These are phyloP conservation scores for Suhomyces chickasaworum DNA, from an alignment of 1,139 yeast genomes.

Conservation along the genomic window DNA sequence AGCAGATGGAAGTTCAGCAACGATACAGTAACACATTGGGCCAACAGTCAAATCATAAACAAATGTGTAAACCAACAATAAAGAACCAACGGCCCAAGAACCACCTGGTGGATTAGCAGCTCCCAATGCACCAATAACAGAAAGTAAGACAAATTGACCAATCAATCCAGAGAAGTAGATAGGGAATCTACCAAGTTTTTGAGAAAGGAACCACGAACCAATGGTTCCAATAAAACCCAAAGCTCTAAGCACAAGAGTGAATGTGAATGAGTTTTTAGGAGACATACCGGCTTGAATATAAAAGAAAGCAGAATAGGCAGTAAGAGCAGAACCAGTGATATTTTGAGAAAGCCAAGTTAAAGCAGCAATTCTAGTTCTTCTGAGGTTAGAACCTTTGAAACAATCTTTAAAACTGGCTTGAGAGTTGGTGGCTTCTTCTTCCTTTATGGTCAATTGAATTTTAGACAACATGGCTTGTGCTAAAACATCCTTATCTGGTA, in stretches of 20 bases:
- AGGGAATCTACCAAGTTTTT: constrained; percentile 50
- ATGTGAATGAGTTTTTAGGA: constrained; percentile 43
- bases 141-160: constrained; percentile 36
- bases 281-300: constrained; percentile 53
- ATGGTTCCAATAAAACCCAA: constrained; percentile 55
- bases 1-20: constrained; percentile 59
- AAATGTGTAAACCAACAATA: constrained; percentile 50
- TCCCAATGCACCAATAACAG: constrained; percentile 50
- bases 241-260: constrained; percentile 47
- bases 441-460: constrained; percentile 45
- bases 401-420: constrained; percentile 46
- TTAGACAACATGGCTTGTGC: constrained; percentile 44
- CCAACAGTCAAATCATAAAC: constrained; percentile 58
- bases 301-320: constrained; percentile 59
- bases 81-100: constrained; percentile 52
- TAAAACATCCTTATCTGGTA: constrained; percentile 39
- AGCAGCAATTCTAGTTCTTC: constrained; percentile 59
- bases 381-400: constrained; percentile 50
- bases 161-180: constrained; percentile 49
- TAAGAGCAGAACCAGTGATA: constrained; percentile 54
- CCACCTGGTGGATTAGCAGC: constrained; percentile 26
- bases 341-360: constrained; percentile 53
- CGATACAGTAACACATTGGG: constrained; percentile 58
- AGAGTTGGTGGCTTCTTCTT: constrained; percentile 39
- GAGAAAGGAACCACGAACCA: constrained; percentile 52